Percentiles rank a stretch among this genome's conserved stretches.
Conservation (phyloP, 2,329 filamentous ascomycete genomes). For the Phaeosphaeria sp. region DNA sequence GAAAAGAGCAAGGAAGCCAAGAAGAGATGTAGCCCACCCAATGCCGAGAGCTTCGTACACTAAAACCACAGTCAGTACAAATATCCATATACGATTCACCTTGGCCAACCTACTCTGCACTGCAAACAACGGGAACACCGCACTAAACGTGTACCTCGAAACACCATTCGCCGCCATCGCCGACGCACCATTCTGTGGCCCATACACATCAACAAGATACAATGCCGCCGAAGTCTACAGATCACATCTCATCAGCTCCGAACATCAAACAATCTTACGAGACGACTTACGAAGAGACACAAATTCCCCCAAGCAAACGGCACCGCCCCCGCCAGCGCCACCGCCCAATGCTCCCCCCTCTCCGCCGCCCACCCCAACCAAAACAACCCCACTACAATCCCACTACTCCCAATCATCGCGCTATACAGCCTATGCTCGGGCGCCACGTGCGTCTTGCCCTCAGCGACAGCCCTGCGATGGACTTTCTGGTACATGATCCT, state of each 20-base stretch:
- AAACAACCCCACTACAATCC: constrained; percentile 62
- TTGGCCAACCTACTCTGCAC: constrained; percentile 37
- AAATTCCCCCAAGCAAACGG: constrained; percentile 68
- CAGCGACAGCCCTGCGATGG: constrained; percentile 31
- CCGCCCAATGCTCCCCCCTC: constrained; percentile 57
- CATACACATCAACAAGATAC: constrained; percentile 43
- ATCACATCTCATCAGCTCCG: not conserved
- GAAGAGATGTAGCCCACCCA: constrained; percentile 49
- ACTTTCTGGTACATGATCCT: constrained; percentile 44
- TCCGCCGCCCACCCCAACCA: constrained; percentile 67
- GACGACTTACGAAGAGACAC: constrained; percentile 61
- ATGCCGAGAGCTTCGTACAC: constrained; percentile 45
- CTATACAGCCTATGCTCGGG: constrained; percentile 66
- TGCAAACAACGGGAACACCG: constrained; percentile 47
- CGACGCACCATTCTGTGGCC: constrained; percentile 41
- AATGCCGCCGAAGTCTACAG: constrained; percentile 33
- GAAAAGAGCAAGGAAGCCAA: constrained; percentile 48
- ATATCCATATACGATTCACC: not conserved
- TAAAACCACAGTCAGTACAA: constrained; percentile 8
- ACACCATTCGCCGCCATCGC: constrained; percentile 50
- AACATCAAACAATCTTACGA: not conserved
- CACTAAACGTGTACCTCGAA: constrained; percentile 46
- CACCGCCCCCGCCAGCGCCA: constrained; percentile 60
- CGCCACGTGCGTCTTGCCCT: constrained; percentile 43
- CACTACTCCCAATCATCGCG: constrained; percentile 65